These are phyloP conservation scores for Phellinidium pouzarii DNA, from an alignment of 1,284 basidiomycete genomes.

Conservation along the genomic window DNA sequence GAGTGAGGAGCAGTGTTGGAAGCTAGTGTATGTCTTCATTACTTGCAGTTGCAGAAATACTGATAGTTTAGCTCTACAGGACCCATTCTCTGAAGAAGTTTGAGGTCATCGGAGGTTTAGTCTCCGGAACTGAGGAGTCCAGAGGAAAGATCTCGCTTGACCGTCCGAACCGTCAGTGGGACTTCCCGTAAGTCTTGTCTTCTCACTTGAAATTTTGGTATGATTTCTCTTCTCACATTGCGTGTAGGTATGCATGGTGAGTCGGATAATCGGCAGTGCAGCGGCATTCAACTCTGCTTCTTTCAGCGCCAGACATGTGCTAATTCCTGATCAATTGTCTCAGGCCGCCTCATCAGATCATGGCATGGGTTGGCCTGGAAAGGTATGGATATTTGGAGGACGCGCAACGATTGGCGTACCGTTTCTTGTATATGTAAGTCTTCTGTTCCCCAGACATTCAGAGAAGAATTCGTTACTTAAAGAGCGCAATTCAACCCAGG, in stretches of 20 bases:
- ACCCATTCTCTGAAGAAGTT: constrained; percentile 88
- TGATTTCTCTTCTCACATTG: constrained; percentile 18
- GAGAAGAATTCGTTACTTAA: constrained; percentile 1
- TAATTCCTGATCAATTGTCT: constrained; percentile 25
- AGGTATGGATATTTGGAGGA: constrained; percentile 94
- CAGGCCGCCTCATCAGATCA: constrained; percentile 96
- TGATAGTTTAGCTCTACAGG: constrained; percentile 34
- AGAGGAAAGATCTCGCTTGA: constrained; percentile 92
- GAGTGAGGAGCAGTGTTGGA: constrained; percentile 89
- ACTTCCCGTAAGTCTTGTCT: constrained; percentile 61
- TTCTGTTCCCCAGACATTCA: constrained; percentile 1
- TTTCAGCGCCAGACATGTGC: neutral
- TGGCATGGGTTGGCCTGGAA: constrained; percentile 95
- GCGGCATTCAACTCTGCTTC: neutral
- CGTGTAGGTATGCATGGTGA: constrained; percentile 60
- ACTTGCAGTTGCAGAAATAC: constrained; percentile 8
- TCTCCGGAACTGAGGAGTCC: constrained; percentile 95
- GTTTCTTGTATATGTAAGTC: constrained; percentile 92
- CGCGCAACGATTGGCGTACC: constrained; percentile 87
- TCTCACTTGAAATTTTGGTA: constrained; percentile 18
- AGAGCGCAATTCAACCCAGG: constrained; percentile 34
- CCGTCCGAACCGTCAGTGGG: constrained; percentile 99
- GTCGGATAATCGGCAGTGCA: constrained; percentile 17
- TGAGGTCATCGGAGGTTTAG: constrained; percentile 92
- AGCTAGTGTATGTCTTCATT: constrained; percentile 67